These are phyloP conservation scores for Aspergillus amoenus DNA, from an alignment of 2,329 filamentous ascomycete genomes.

Conservation along the genomic window DNA sequence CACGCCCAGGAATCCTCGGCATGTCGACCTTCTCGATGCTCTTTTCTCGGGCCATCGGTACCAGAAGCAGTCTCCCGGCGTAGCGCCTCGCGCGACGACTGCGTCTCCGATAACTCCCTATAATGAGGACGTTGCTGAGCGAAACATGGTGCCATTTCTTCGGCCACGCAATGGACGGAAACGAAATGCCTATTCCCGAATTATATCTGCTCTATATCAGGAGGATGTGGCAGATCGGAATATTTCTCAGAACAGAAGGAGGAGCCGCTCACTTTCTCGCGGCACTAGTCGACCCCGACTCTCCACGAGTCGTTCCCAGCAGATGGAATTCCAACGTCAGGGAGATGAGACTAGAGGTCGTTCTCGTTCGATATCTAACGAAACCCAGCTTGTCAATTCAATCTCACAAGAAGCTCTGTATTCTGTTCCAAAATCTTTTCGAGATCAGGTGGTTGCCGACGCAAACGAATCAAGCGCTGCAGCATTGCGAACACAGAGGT, in stretches of 20 bases:
- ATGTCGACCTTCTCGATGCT: slow-evolving; percentile 44
- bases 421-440: not conserved
- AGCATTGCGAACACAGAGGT: slow-evolving; percentile 29
- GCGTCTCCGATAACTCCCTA: slow-evolving; percentile 37
- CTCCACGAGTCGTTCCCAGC: slow-evolving; percentile 15
- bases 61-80: slow-evolving; percentile 21
- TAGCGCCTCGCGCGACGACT: not conserved
- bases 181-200: slow-evolving; percentile 28
- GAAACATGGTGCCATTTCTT: slow-evolving; percentile 40
- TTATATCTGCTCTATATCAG: slow-evolving; percentile 38
- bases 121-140: slow-evolving; percentile 46
- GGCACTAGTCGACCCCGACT: slow-evolving; percentile 19
- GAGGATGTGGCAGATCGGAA: slow-evolving; percentile 45
- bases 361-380: slow-evolving; percentile 10
- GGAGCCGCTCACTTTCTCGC: slow-evolving; percentile 22
- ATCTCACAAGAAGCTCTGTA: slow-evolving; percentile 15
- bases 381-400: slow-evolving; percentile 7
- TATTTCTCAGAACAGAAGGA: slow-evolving; percentile 28
- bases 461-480: not conserved
- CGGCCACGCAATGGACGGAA: slow-evolving; percentile 25
- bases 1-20: slow-evolving; percentile 27
- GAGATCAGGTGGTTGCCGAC: not conserved
- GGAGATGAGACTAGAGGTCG: not conserved
- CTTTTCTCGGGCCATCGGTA: slow-evolving; percentile 35
- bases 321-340: not conserved